phyloP scores from a whole-genome alignment of 2,329 filamentous ascomycete genomes.

The Scedosporium dehoogii region DNA sequence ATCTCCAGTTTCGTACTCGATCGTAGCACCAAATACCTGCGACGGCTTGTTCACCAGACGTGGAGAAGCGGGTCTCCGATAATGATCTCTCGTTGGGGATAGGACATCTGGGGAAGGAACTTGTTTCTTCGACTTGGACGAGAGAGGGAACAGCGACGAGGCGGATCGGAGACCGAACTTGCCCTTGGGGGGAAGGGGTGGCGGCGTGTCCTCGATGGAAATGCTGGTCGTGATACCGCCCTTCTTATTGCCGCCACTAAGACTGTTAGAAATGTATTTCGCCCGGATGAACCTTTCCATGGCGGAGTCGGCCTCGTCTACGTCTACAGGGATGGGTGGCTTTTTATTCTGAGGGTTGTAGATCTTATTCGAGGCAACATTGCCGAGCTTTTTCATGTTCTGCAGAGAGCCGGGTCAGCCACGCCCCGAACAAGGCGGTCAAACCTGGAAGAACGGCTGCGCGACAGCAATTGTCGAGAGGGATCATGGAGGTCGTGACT shows the following conservation, averaged over 20 bases:
- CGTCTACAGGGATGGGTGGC: constrained; percentile 77
- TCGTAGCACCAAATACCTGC: constrained; percentile 57
- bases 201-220: constrained; percentile 46
- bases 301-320: constrained; percentile 83
- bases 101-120: constrained; percentile 20
- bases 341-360: constrained; percentile 82
- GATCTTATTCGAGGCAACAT: constrained; percentile 71
- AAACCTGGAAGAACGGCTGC: not conserved
- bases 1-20: constrained; percentile 47
- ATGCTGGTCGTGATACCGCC: constrained; percentile 38
- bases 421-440: not conserved
- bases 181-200: constrained; percentile 54
- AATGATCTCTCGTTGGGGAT: constrained; percentile 6
- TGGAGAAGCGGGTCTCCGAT: constrained; percentile 23
- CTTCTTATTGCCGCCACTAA: constrained; percentile 15
- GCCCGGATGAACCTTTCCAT: constrained; percentile 94
- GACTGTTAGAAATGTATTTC: constrained; percentile 68
- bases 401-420: constrained; percentile 23
- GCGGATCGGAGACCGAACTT: constrained; percentile 47
- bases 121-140: constrained; percentile 50
- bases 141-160: constrained; percentile 59
- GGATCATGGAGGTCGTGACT: constrained; percentile 18
- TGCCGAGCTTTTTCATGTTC: constrained; percentile 93
- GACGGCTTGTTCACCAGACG: constrained; percentile 53
- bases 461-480: not conserved